Evolutionary conservation across 148 eudicot genomes (phyloP).

Genomic region (Pouteria glomerata): DNA sequence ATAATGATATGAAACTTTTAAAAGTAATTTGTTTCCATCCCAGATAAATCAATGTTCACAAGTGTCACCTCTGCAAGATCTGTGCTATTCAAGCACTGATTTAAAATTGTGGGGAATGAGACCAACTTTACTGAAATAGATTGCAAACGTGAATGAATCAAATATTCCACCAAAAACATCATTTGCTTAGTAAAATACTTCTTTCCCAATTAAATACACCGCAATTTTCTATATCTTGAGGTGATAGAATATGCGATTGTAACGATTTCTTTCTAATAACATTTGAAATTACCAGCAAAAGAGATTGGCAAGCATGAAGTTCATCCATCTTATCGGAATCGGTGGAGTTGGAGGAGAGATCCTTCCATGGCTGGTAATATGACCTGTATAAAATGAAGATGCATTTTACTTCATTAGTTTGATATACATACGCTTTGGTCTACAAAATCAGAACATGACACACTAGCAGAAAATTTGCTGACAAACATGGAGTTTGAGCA

Average conservation of each 20-base stretch:
- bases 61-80: too few species aligned
- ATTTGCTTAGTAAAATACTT: conserved; percentile 26
- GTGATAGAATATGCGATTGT: conserved; percentile 23
- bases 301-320: conserved; percentile 59
- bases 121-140: neutral
- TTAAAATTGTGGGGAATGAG: neutral
- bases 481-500: neutral
- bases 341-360: conserved; percentile 22
- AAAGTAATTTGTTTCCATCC: too few species aligned
- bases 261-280: conserved; percentile 35
- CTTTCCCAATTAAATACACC: conserved; percentile 63
- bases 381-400: conserved; percentile 47
- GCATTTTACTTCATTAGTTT: neutral
- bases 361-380: conserved; percentile 55
- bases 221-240: conserved; percentile 40
- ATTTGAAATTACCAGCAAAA: conserved; percentile 42
- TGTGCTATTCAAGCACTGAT: too few species aligned
- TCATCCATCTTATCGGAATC: conserved; percentile 46
- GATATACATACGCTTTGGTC: neutral
- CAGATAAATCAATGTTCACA: too few species aligned
- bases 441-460: neutral
- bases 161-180: neutral
- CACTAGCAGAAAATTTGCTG: neutral
- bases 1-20: too few species aligned
- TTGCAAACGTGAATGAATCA: neutral